These are phyloP conservation scores for Phaeosphaeria sp. DNA, from an alignment of 2,329 filamentous ascomycete genomes.

Conservation along the genomic window DNA sequence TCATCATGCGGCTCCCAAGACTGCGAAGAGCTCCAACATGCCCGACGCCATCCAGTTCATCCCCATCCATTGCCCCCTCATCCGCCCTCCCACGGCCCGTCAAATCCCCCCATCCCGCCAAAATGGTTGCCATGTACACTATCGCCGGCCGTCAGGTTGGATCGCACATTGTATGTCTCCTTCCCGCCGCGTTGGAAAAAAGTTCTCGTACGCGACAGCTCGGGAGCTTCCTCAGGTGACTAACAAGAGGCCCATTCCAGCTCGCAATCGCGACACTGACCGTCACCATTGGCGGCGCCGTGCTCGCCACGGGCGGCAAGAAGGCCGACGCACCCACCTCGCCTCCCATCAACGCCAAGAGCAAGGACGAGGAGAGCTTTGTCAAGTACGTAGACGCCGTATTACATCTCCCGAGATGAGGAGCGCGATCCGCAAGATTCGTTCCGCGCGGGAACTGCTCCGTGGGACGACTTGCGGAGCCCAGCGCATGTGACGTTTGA, in stretches of 20 bases:
- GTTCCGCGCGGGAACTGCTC: no score
- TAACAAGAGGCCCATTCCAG: constrained; percentile 48
- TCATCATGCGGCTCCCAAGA: constrained; percentile 21
- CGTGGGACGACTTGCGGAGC: no score
- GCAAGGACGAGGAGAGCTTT: constrained; percentile 72
- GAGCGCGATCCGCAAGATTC: no score
- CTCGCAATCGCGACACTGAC: constrained; percentile 64
- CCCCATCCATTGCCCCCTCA: constrained; percentile 42
- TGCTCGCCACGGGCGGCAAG: constrained; percentile 45
- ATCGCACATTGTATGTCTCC: constrained; percentile 60
- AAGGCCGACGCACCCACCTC: constrained; percentile 49
- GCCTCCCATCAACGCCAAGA: constrained; percentile 68
- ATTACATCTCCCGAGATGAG: constrained; percentile 2
- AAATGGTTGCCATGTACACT: constrained; percentile 61
- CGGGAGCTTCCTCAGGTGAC: background rate
- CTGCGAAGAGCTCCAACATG: constrained; percentile 7
- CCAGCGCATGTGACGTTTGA: no score
- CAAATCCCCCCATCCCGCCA: constrained; percentile 32
- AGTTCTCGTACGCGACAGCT: constrained; percentile 9
- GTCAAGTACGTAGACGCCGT: constrained; percentile 62
- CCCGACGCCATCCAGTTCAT: constrained; percentile 12
- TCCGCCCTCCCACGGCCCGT: constrained; percentile 22
- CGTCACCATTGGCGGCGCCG: constrained; percentile 44
- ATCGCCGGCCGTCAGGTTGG: constrained; percentile 60
- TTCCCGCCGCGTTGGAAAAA: constrained; percentile 21